Base-by-base conservation (phyloP, 441 rosid genomes). In the Erodium moschatum region DNA sequence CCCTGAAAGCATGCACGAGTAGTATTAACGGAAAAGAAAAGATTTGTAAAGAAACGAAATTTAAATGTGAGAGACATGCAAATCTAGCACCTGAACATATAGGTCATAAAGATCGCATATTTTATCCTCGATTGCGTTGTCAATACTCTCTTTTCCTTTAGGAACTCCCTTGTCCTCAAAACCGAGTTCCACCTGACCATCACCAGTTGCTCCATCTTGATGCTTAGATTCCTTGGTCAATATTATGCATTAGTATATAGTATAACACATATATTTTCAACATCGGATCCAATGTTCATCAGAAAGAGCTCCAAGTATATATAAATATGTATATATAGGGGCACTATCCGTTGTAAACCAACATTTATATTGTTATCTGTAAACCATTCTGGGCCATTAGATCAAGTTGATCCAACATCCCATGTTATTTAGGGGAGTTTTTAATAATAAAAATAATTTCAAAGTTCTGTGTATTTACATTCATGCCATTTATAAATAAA, bases 81-180 rank as follows among this genome's bases (percentile, higher is more conserved):
- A 44, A 69, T 64, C 70, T 31, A 35, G 67, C 48, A 81, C 84
- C 74, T 81, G 76, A 68, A 79, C 73, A 69, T 70, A 81, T 33
- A 79, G 71, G 65, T 81, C 82, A 71, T 79, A 81, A 27, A 81
- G 79, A 71, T 81, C 85, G 66, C 79, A 81, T 31, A 81, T 79
- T 68, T 81, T 81, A 60, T 81, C 81, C 69, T 81, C 85, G 70
- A 81, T 56, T 31, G 31, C 61, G 24, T 16, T 69, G 61, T 79
- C 80, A 70, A 81, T 68, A 52, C 27, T 66, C 66, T 27, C 54
- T 50, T 71, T 71, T 46, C 73, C 75, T 67, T 67, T 70, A 13
- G 27, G 21, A 38, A 38, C 67, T 69, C 65, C 74, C 61, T 71
- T 71, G 33, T 48, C 74, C 66, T 71, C 75, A 42, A 64, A 16